Conservation (phyloP, 768 basidiomycete species). For the Lactarius psammicola region DNA sequence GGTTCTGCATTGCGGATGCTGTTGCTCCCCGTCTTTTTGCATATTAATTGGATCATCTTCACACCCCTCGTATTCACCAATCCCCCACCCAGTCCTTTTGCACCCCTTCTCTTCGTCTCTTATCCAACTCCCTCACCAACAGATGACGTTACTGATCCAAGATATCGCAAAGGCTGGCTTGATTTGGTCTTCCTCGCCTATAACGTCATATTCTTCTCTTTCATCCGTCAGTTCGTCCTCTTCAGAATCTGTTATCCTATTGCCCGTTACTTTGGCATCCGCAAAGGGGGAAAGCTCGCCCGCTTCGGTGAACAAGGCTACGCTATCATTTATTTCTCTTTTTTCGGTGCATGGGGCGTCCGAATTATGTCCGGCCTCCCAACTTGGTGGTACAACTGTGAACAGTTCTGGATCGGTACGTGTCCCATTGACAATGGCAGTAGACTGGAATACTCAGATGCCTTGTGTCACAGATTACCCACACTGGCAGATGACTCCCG, state of each 20-base stretch:
- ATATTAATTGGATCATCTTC: constrained; percentile 60
- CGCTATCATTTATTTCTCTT: constrained; percentile 73
- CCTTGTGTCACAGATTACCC: constrained; percentile 63
- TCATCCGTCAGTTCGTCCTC: constrained; percentile 74
- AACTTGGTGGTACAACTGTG: constrained; percentile 82
- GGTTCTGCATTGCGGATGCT: constrained; percentile 69
- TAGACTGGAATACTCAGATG: not conserved
- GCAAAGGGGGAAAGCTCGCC: constrained; percentile 61
- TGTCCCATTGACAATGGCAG: not conserved
- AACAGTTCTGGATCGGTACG: constrained; percentile 81
- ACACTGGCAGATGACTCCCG: constrained; percentile 80
- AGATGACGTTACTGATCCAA: constrained; percentile 46
- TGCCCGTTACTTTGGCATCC: constrained; percentile 70
- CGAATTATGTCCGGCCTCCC: constrained; percentile 79
- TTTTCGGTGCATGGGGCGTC: constrained; percentile 72
- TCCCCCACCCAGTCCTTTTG: constrained; percentile 67
- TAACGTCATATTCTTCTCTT: constrained; percentile 86
- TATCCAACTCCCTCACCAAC: constrained; percentile 53
- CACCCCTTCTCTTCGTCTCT: constrained; percentile 67
- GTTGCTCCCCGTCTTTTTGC: constrained; percentile 57
- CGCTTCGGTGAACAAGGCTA: constrained; percentile 93
- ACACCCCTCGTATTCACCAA: constrained; percentile 47
- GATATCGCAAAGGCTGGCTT: constrained; percentile 68
- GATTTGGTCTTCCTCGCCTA: constrained; percentile 82
- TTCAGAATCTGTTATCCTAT: constrained; percentile 63